Evolutionary conservation across 257 asterid genomes (phyloP).

Genomic region (Buddleja alternifolia): DNA sequence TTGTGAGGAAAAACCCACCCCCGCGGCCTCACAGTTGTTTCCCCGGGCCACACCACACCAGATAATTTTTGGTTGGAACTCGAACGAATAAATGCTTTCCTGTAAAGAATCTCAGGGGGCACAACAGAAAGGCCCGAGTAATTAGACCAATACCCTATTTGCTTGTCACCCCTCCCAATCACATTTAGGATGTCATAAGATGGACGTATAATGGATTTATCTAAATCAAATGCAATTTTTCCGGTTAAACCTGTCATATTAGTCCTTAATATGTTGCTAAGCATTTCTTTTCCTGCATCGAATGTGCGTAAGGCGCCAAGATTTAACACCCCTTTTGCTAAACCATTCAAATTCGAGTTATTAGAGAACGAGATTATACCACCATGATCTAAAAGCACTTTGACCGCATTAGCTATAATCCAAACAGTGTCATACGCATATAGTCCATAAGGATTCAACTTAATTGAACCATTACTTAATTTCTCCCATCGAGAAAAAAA

Average conservation of each 20-base stretch:
- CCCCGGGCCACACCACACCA: conserved; percentile 66
- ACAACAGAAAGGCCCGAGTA: conserved; percentile 33
- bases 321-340: neutral
- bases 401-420: conserved; percentile 35
- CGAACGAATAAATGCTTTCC: conserved; percentile 28
- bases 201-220: conserved; percentile 28
- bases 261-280: conserved; percentile 14
- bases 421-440: conserved; percentile 46
- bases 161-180: conserved; percentile 28
- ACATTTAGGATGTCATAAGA: conserved; percentile 36
- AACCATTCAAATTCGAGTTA: conserved; percentile 25
- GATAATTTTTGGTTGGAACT: conserved; percentile 37
- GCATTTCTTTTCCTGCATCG: conserved; percentile 31
- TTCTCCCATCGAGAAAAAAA: conserved; percentile 33
- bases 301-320: conserved; percentile 29
- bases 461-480: conserved; percentile 22
- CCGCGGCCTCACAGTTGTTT: conserved; percentile 46
- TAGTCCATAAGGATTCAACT: conserved; percentile 33
- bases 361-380: conserved; percentile 32
- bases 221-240: conserved; percentile 16
- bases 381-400: conserved; percentile 26
- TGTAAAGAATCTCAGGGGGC: conserved; percentile 31
- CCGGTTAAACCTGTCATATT: conserved; percentile 32
- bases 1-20: conserved; percentile 71
- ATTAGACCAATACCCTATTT: conserved; percentile 39